Conservation (phyloP, 2,329 filamentous ascomycete species). For the Neoascochyta sp. region DNA sequence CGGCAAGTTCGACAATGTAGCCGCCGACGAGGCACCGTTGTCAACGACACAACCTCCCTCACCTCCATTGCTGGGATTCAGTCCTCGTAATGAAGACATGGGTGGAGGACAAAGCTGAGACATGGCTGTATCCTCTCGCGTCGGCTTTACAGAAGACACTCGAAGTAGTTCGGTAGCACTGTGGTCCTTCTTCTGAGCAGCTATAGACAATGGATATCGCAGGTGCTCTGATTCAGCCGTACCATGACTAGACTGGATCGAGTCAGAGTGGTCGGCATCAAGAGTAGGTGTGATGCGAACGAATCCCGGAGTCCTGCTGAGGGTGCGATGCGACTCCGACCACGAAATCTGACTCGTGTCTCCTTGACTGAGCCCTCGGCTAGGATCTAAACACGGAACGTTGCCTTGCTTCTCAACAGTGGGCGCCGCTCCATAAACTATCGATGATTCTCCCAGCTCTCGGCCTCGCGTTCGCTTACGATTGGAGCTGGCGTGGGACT, state of each 20-base stretch:
- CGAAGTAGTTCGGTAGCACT: constrained; percentile 10
- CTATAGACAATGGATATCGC: no score
- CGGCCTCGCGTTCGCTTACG: no score
- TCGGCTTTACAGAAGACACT: constrained; percentile 17
- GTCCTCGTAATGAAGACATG: constrained; percentile 16
- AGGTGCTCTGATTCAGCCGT: no score
- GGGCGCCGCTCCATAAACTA: no score
- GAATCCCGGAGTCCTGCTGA: constrained; percentile 13
- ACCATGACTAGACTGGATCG: no score
- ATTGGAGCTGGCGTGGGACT: no score
- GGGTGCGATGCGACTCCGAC: constrained; percentile 39
- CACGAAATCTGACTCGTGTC: constrained; percentile 40
- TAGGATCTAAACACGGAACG: constrained; percentile 36
- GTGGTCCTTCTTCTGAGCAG: no score
- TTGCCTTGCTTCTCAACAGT: constrained; percentile 35
- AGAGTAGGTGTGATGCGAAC: constrained; percentile 5
- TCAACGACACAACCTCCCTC: constrained; percentile 5
- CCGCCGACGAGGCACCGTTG: constrained; percentile 10
- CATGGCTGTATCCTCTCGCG: constrained; percentile 14
- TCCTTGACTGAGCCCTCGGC: constrained; percentile 28
- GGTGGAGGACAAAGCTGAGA: constrained; percentile 23
- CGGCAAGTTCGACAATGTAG: no score
- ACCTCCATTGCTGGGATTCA: constrained; percentile 12
- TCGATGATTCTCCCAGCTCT: no score
- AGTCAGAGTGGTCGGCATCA: no score